These are phyloP conservation scores for Pneumocystis oryctolagi DNA, from an alignment of 1,139 yeast genomes.

Conservation along the genomic window DNA sequence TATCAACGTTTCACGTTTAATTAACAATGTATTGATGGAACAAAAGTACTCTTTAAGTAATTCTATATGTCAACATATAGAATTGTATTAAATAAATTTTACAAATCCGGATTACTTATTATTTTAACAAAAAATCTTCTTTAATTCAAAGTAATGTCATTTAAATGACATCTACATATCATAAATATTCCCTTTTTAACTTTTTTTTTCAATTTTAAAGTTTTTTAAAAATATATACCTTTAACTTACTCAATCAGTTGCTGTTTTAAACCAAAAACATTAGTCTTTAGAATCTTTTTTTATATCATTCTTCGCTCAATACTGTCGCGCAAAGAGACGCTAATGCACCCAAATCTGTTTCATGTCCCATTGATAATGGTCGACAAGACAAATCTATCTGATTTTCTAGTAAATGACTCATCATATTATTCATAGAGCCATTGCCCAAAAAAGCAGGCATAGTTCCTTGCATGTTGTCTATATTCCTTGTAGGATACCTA, in stretches of 20 bases:
- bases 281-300: background rate
- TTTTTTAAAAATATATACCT: no score
- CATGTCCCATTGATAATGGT: background rate
- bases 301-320: background rate
- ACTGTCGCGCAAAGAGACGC: background rate
- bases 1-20: no score
- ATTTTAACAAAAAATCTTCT: no score
- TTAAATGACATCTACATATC: no score
- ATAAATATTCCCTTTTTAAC: no score
- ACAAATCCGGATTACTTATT: no score
- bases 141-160: no score
- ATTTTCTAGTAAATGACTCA: background rate
- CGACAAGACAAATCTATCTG: background rate
- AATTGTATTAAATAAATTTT: no score
- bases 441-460: background rate
- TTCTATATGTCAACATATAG: no score
- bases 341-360: background rate
- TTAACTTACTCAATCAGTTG: background rate
- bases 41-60: no score
- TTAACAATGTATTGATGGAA: no score
- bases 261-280: background rate
- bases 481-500: background rate
- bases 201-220: no score
- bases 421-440: background rate
- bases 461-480: background rate